phyloP scores from a whole-genome alignment of 1,139 yeast species.

The Yamadazyma diospyri region DNA sequence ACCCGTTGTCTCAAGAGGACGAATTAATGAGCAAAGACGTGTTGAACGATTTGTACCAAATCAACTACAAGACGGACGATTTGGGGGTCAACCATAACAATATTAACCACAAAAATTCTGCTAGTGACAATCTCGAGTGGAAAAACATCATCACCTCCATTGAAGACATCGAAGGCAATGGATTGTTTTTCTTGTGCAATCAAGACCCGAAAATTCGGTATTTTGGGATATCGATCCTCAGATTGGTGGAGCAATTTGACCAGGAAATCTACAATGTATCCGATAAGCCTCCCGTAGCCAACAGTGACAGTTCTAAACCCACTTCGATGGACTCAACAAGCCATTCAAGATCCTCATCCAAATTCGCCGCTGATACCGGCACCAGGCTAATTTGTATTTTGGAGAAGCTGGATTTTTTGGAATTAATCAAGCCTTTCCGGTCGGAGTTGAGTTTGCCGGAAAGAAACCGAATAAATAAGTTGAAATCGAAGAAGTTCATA shows the following conservation, averaged over 20 bases:
- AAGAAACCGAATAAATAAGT: constrained; percentile 61
- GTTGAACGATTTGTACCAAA: constrained; percentile 42
- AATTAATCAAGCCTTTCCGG: constrained; percentile 57
- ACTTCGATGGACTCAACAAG: constrained; percentile 13
- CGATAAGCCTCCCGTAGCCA: constrained; percentile 14
- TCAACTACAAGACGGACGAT: constrained; percentile 38
- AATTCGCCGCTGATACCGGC: constrained; percentile 76
- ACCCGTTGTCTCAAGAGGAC: constrained; percentile 35
- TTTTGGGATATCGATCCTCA: constrained; percentile 69
- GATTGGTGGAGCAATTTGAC: constrained; percentile 80
- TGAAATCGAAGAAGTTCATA: constrained; percentile 61
- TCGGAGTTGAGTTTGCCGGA: constrained; percentile 80
- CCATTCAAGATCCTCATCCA: constrained; percentile 62
- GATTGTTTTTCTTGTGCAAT: constrained; percentile 84
- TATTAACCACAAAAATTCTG: constrained; percentile 22
- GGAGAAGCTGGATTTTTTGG: constrained; percentile 65
- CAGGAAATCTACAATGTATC: constrained; percentile 63
- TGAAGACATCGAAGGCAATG: constrained; percentile 96
- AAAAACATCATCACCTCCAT: constrained; percentile 76
- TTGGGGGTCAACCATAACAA: constrained; percentile 25
- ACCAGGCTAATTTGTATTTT: constrained; percentile 75
- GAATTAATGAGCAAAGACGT: constrained; percentile 40
- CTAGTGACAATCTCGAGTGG: constrained; percentile 70
- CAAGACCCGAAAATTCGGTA: constrained; percentile 76
- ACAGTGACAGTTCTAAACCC: not conserved